Evolutionary conservation across 352 stramenopile species (phyloP), one percentile per base, ranked within the genome.

Genomic region (Pythium sp.): DNA sequence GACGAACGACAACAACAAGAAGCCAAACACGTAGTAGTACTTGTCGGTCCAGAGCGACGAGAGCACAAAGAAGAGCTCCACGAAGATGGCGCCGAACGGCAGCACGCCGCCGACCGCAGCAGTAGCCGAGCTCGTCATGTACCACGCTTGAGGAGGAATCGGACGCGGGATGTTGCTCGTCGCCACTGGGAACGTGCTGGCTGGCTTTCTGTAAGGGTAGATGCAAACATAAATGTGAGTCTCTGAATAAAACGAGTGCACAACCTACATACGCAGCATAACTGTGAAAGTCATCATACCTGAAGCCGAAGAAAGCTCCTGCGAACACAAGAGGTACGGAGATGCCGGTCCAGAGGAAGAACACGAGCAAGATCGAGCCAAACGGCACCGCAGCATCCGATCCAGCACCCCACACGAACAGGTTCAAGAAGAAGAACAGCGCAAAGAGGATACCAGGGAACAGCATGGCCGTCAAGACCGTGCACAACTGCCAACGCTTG

Each of bases 21-120:
- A 99, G 63, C 97, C 97, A 82, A 99, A 99, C 11, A 99, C 94
- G 84, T 99, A 99, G 89, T 99, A 99, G 79, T 99, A 99, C 77
- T 98, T 98, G 87, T 98, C 93, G 72, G 98, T 98, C 98, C 98
- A 99, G 73, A 99, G 81, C 56, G 90, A 97, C 20, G 94, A 97
- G 30, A 99, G 81, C 72, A 99, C 99, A 78, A 99, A 99, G 86
- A 99, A 99, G 28, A 99, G 89, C 84, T 99, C 98, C 34, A 99
- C 97, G 78, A 99, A 99, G 86, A 98, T 98, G 8, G 98, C 97
- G 32, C 97, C 98, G 74, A 99, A 99, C 14, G 98, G 98, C 2
- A 99, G 81, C 65, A 99, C 94, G 22, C 98, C 98, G 54, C 97
- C 98, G 53, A 99, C 92, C 2, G 95, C 78, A 9, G 98, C 85